Evolutionary conservation across 1,284 basidiomycete genomes (phyloP), one percentile per base, ranked within the genome.

Genomic region (Afroboletus lepidellus): DNA sequence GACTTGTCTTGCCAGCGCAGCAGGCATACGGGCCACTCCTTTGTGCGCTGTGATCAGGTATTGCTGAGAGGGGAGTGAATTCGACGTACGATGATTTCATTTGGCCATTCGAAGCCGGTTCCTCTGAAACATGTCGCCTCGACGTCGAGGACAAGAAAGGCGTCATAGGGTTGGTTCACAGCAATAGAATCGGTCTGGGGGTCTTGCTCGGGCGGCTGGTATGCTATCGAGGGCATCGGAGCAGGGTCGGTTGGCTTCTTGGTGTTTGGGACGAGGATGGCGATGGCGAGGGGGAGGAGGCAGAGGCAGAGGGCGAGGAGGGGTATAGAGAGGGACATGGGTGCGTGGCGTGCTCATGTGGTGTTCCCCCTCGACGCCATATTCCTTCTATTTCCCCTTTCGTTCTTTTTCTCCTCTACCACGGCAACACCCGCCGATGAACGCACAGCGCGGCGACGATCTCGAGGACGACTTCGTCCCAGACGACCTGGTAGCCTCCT

Each of bases 1-100:
- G 77, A 74, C 57, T 76, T 81, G 63, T 90, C 81, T 60, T 74
- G 80, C 95, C 95, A 98, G 55, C 81, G 81, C 53, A 98, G 76
- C 4, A 98, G 75, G 54, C 91, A 85, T 12, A 98, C 91, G 5
- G 92, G 92, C 72, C 90, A 90, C 72, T 95, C 93, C 90, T 91
- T 67, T 56, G 58, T 56, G 48, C 36, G 41, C 51, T 9, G 50
- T 45, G 48, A 55, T 56, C 39, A 58, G 66, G 66, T 54, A 69
- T 64, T 27, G 69, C 65, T 47, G 46, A 27, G 44, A 46, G 42
- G 13, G 57, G 46, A 47, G 41, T 41, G 29, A 55, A 33, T 46
- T 45, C 37, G 47, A 69, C 87, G 66, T 67, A 91, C 92, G 57
- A 97, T 96, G 53, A 97, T 94, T 74, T 98, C 94, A 69, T 97